phyloP scores from a whole-genome alignment of 371 early-diverging fungal species.

The Mycotypha africana region DNA sequence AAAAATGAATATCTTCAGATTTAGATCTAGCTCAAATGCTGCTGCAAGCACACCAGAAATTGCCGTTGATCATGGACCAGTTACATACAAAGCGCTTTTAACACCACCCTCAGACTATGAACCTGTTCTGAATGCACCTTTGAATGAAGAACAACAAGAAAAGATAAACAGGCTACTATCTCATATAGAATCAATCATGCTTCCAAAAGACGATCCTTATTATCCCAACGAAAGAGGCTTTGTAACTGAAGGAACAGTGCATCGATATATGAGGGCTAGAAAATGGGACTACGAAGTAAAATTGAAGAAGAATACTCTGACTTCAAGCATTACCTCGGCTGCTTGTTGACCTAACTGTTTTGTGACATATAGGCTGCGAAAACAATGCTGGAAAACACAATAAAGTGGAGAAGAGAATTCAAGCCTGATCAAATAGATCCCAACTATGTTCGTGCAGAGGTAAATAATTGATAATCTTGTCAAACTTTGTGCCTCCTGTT shows the following conservation, averaged over 20 bases:
- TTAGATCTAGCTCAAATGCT: constrained; percentile 4
- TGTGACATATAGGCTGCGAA: constrained; percentile 33
- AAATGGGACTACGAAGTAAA: constrained; percentile 52
- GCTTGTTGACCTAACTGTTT: no score
- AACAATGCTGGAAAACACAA: constrained; percentile 53
- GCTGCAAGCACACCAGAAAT: constrained; percentile 2
- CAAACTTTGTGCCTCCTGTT: no score
- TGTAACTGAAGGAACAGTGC: constrained; percentile 43
- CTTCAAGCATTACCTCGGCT: no score
- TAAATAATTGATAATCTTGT: constrained; percentile 5
- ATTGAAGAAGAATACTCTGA: no score
- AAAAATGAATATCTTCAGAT: constrained; percentile 6
- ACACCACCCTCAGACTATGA: constrained; percentile 14
- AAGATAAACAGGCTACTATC: constrained; percentile 38
- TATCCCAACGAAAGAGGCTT: constrained; percentile 38
- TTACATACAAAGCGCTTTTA: constrained; percentile 15
- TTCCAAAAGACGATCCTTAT: constrained; percentile 35
- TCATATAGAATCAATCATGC: constrained; percentile 39
- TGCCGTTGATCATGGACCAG: constrained; percentile 10
- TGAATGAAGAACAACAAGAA: constrained; percentile 37
- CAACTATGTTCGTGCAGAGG: constrained; percentile 45
- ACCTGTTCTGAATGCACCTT: constrained; percentile 18
- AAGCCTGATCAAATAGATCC: constrained; percentile 63
- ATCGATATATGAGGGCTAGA: constrained; percentile 69
- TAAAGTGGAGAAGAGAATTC: constrained; percentile 70